Evolutionary conservation across 2,329 filamentous ascomycete genomes (phyloP), one percentile per base, ranked within the genome.

Genomic region (Phaeoacremonium minimum): DNA sequence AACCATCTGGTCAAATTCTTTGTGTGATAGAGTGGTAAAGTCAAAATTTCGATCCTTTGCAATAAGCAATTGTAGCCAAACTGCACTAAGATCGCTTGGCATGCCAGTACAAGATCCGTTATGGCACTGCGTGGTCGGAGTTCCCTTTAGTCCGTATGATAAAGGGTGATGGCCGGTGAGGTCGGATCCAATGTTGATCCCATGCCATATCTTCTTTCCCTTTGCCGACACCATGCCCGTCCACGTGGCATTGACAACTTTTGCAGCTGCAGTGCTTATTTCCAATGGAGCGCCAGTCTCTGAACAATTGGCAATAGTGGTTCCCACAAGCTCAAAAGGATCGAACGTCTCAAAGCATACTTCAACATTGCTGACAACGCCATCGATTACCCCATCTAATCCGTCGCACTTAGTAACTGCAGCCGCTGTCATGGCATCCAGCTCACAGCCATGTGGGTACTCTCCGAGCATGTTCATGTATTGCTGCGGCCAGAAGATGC

Each of bases 401-500:
- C 12, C 28, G 17, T 41, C 38, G 28, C 38, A 41, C 11, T 29
- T 26, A 9, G 14, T 15, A 12, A 35, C 22, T 12, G 38, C 38
- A 13, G 34, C 34, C 7, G 29, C 34, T 5, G 34, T 41, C 20
- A 41, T 37, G 34, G 35, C 29, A 15, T 37, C 30, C 4, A 40
- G n/a, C 16, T 30, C 37, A 19, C 37, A 39, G 5, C 6, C 5
- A 8, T 18, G 28, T 5, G 37, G 37, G 15, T 20, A 39, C 45
- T 66, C 60, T 9, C 50, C 52, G 1, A 57, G 64, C 19, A 22
- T 6, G 20, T 37, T 34, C 38, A 41, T 41, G 6, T 33, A 16
- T 11, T 33, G 9, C 20, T 41, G 34, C 6, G 29, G 18, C 64
- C 62, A 71, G 62, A 60, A 70, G 16, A 29, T 17, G 18, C 30